phyloP scores from a whole-genome alignment of 2,329 filamentous ascomycete genomes.

The Aspergillus puulaauensis region DNA sequence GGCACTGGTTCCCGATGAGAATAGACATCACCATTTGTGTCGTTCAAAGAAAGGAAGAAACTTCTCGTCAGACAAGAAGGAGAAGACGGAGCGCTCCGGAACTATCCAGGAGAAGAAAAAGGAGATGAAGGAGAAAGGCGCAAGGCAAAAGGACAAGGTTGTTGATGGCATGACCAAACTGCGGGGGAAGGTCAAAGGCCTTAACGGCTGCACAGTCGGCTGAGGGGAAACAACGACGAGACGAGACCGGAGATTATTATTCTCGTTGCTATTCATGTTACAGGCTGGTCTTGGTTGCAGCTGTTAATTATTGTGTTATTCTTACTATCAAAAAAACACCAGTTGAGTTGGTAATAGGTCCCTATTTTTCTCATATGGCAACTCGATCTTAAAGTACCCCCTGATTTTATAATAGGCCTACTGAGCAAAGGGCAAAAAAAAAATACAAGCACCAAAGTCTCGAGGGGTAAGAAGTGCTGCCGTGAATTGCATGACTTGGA shows the following conservation, averaged over 20 bases:
- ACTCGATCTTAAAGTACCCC: background rate
- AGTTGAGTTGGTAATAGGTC: background rate
- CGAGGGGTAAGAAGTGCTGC: no score
- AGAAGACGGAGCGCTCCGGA: background rate
- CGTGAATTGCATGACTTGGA: no score
- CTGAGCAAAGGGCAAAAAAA: no score
- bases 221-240: constrained; percentile 1
- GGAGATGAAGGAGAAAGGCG: background rate
- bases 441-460: no score
- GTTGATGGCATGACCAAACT: constrained; percentile 15
- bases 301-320: background rate
- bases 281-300: no score
- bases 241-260: background rate
- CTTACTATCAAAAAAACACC: background rate
- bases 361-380: background rate
- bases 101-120: constrained; percentile 2
- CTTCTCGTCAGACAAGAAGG: constrained; percentile 4
- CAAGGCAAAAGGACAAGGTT: background rate
- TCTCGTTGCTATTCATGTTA: background rate
- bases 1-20: background rate
- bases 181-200: constrained; percentile 11
- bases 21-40: constrained; percentile 10
- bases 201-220: constrained; percentile 6
- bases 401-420: no score
- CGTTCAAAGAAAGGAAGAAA: constrained; percentile 1